Evolutionary conservation across 148 eudicot genomes (phyloP).

Genomic region (Camellia sinensis): DNA sequence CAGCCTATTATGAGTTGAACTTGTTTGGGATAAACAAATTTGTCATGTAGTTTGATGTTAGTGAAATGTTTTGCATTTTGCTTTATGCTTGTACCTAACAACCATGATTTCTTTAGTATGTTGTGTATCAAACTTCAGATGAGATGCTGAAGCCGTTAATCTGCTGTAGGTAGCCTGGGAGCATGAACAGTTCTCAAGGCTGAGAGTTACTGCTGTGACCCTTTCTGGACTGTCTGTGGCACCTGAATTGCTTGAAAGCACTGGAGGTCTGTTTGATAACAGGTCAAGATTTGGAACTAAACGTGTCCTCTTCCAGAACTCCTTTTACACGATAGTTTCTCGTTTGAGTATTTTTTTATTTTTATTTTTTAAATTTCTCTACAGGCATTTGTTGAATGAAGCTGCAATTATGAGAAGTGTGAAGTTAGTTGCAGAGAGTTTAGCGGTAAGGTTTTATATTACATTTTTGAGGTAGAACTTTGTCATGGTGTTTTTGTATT

Average conservation of each 20-base stretch:
- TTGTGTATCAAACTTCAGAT: not conserved
- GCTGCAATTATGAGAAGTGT: slow-evolving; percentile 60
- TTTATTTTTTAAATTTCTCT: not conserved
- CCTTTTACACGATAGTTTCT: slow-evolving; percentile 2
- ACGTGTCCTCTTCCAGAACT: not conserved
- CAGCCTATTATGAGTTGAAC: not conserved
- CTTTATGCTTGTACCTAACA: not conserved
- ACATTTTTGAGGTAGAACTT: not conserved
- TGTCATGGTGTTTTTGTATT: not conserved
- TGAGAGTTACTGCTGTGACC: slow-evolving; percentile 92
- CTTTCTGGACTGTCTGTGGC: slow-evolving; percentile 79
- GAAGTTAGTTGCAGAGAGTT: slow-evolving; percentile 96
- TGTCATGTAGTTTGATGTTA: not conserved
- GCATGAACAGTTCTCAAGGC: slow-evolving; percentile 96
- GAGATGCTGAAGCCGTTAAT: slow-evolving; percentile 37
- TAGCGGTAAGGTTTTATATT: slow-evolving; percentile 59
- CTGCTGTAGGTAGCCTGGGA: slow-evolving; percentile 98
- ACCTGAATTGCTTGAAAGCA: slow-evolving; percentile 77
- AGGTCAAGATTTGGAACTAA: slow-evolving; percentile 43
- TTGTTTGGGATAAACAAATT: not conserved
- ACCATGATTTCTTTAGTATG: not conserved
- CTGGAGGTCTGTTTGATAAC: slow-evolving; percentile 78
- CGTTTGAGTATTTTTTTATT: slow-evolving; percentile 9
- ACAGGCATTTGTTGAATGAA: slow-evolving; percentile 65
- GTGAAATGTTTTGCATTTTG: not conserved